Percentiles rank a stretch among this genome's conserved stretches.
These are phyloP conservation scores for Macrophomina pseudophaseolina DNA, from an alignment of 2,329 filamentous ascomycete species.

Conservation along the genomic window DNA sequence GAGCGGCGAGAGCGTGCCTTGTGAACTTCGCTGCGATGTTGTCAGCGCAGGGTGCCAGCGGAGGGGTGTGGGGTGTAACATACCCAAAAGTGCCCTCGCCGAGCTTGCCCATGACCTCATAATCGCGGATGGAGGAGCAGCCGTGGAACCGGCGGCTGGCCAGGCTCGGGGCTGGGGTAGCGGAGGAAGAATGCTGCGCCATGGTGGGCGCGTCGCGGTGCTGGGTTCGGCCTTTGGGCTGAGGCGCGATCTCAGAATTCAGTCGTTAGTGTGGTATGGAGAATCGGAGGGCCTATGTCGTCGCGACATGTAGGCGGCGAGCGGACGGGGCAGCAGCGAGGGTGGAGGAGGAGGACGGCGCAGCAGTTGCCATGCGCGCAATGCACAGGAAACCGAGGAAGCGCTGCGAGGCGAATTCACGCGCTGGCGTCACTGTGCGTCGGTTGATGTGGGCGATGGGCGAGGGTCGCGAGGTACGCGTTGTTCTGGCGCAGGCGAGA, in stretches of 20 bases:
- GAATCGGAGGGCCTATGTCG: conserved; percentile 12
- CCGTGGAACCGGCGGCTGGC: conserved; percentile 71
- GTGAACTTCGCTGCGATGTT: conserved; percentile 74
- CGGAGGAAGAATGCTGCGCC: conserved; percentile 28
- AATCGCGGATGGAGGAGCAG: conserved; percentile 82
- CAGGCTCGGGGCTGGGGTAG: conserved; percentile 55
- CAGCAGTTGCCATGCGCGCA: conserved; percentile 11
- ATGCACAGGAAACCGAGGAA: background rate
- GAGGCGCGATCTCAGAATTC: background rate
- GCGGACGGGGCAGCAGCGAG: background rate
- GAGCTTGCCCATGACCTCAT: conserved; percentile 80
- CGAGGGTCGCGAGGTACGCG: conserved; percentile 11
- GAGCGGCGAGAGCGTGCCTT: conserved; percentile 80
- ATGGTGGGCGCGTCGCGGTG: conserved; percentile 3
- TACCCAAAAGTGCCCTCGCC: conserved; percentile 96
- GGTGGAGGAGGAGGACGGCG: background rate
- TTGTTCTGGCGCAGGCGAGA: conserved; percentile 13
- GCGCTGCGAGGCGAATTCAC: conserved; percentile 2
- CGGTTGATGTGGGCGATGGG: background rate
- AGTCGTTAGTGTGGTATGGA: conserved; percentile 18
- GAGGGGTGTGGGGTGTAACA: conserved; percentile 34
- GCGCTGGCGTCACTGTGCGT: conserved; percentile 2
- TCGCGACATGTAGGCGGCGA: conserved; percentile 28
- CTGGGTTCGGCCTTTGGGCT: background rate
- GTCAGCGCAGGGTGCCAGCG: conserved; percentile 25